These are phyloP conservation scores for Xylaria multiplex DNA, from an alignment of 2,329 filamentous ascomycete species.

Conservation along the genomic window DNA sequence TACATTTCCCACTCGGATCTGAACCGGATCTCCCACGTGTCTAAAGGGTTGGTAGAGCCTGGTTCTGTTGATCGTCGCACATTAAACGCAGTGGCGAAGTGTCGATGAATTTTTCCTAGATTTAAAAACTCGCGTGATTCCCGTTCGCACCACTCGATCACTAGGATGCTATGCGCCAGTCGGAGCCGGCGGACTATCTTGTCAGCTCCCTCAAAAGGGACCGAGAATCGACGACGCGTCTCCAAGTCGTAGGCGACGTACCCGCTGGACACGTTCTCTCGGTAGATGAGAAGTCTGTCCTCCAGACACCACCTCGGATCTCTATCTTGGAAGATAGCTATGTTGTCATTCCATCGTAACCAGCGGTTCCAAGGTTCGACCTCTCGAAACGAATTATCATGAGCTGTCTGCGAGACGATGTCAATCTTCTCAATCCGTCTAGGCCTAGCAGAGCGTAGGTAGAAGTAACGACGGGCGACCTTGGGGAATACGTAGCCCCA, in stretches of 20 bases:
- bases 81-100: conserved; percentile 70
- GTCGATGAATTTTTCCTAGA: conserved; percentile 61
- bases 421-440: conserved; percentile 57
- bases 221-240: conserved; percentile 52
- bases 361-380: conserved; percentile 59
- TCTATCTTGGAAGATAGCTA: conserved; percentile 56
- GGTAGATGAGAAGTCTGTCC: conserved; percentile 67
- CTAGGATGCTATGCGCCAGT: conserved; percentile 62
- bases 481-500: conserved; percentile 59
- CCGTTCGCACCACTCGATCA: conserved; percentile 71
- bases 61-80: conserved; percentile 47
- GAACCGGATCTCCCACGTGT: conserved; percentile 58
- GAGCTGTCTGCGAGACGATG: conserved; percentile 50
- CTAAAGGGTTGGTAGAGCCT: conserved; percentile 24
- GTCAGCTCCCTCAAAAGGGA: conserved; percentile 62
- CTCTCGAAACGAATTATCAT: conserved; percentile 43
- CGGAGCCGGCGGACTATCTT: conserved; percentile 66
- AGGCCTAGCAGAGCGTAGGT: conserved; percentile 60
- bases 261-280: conserved; percentile 44
- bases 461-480: conserved; percentile 65
- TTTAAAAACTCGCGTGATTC: conserved; percentile 62
- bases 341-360: conserved; percentile 54
- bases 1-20: conserved; percentile 71
- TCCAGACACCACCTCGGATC: conserved; percentile 63
- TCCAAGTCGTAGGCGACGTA: conserved; percentile 63